Conservation (phyloP, 345 rosid species). For the Sapria himalayana region DNA sequence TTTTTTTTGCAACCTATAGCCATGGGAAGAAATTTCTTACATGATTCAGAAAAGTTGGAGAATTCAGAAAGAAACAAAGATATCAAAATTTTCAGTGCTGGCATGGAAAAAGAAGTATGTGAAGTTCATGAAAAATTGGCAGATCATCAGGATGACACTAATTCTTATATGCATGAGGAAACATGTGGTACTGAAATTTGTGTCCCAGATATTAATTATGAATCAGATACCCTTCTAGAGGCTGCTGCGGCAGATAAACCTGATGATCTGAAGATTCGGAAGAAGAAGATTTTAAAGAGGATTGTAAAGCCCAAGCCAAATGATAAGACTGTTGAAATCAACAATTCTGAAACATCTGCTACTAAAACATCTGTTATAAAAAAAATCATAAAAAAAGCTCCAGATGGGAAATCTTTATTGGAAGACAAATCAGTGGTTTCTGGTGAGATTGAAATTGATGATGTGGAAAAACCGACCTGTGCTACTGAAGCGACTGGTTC, state of each 20-base stretch:
- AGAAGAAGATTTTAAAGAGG: constrained; percentile 59
- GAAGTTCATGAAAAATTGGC: constrained; percentile 17
- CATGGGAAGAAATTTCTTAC: constrained; percentile 17
- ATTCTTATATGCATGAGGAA: constrained; percentile 15
- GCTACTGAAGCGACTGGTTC: constrained; percentile 17
- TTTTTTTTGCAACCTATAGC: constrained; percentile 9
- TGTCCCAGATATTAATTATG: constrained; percentile 16
- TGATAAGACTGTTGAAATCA: constrained; percentile 23
- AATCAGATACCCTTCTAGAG: constrained; percentile 21
- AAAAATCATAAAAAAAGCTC: constrained; percentile 30
- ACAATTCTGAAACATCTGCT: constrained; percentile 15
- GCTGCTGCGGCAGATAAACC: constrained; percentile 18
- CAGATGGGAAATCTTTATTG: constrained; percentile 13
- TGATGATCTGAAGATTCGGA: constrained; percentile 30
- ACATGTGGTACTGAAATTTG: constrained; percentile 12
- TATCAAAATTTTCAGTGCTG: constrained; percentile 15
- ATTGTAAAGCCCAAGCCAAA: constrained; percentile 43
- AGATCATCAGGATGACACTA: constrained; percentile 13
- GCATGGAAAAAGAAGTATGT: constrained; percentile 16
- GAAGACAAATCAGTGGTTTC: constrained; percentile 20
- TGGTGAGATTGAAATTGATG: constrained; percentile 16
- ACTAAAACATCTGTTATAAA: constrained; percentile 32
- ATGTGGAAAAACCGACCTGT: constrained; percentile 27
- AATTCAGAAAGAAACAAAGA: constrained; percentile 19
- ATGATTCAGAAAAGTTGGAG: constrained; percentile 14